These are phyloP conservation scores for Phytophthora aleatoria DNA, from an alignment of 352 stramenopile genomes.

Conservation along the genomic window DNA sequence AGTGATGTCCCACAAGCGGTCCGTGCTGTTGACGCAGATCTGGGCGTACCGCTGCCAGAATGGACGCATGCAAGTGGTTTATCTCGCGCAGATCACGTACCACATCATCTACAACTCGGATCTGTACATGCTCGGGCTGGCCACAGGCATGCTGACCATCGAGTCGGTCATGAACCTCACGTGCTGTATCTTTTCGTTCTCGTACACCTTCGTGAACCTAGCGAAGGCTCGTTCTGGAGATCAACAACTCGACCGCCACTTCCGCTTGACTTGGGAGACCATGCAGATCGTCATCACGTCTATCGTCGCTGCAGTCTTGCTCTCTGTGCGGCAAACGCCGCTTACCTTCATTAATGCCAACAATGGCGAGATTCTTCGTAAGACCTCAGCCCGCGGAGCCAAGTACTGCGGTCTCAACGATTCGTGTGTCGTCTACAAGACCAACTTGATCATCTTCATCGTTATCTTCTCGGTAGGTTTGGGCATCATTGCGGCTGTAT, in stretches of 20 bases:
- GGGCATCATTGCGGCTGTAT: slow-evolving; percentile 14
- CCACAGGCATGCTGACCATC: slow-evolving; percentile 30
- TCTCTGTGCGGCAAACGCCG: slow-evolving; percentile 6
- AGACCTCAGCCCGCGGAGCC: slow-evolving; percentile 16
- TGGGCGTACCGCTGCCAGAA: slow-evolving; percentile 42
- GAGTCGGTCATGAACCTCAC: slow-evolving; percentile 39
- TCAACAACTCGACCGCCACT: slow-evolving; percentile 35
- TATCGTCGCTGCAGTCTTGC: not conserved
- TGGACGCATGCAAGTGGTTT: slow-evolving; percentile 35
- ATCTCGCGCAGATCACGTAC: slow-evolving; percentile 37
- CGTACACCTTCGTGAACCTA: slow-evolving; percentile 32
- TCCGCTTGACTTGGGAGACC: slow-evolving; percentile 34
- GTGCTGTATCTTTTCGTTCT: slow-evolving; percentile 37
- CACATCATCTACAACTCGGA: slow-evolving; percentile 36
- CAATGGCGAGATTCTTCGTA: slow-evolving; percentile 35
- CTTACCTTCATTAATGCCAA: slow-evolving; percentile 25
- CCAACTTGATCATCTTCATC: slow-evolving; percentile 31
- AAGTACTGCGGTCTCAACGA: slow-evolving; percentile 35
- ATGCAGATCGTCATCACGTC: slow-evolving; percentile 35
- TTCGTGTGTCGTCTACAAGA: slow-evolving; percentile 37
- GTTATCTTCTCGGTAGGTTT: slow-evolving; percentile 23
- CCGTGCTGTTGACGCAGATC: slow-evolving; percentile 36
- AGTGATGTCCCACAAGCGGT: slow-evolving; percentile 34
- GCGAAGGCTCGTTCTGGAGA: slow-evolving; percentile 28
- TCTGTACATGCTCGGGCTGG: slow-evolving; percentile 32